A percentile compares a stretch with the other conserved stretches of the same genome.
Conservation (phyloP, 2,329 filamentous ascomycete species). For the Tolypocladium ophioglossoides region DNA sequence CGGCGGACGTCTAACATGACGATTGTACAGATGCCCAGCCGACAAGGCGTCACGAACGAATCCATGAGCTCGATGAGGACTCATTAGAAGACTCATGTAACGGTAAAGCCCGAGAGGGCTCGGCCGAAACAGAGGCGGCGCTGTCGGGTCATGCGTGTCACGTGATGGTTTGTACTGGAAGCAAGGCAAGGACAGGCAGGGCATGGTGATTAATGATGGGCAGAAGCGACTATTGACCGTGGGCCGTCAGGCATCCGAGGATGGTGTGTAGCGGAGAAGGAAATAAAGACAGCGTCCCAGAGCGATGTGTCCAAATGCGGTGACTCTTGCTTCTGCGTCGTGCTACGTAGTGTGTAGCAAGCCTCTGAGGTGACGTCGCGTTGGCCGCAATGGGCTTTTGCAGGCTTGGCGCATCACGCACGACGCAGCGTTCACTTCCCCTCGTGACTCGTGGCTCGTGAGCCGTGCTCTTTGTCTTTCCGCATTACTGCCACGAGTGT, state of each 20-base stretch:
- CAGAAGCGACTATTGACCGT: not conserved
- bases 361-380: no score
- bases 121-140: not conserved
- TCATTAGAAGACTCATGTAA: conserved; percentile 21
- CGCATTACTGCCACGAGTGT: no score
- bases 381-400: not conserved
- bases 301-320: not conserved
- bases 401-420: not conserved
- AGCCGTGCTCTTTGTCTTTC: no score
- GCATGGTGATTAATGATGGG: not conserved
- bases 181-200: not conserved
- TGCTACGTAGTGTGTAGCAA: no score
- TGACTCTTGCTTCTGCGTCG: not conserved
- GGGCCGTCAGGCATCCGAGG: not conserved
- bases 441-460: no score
- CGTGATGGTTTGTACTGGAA: not conserved
- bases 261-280: not conserved
- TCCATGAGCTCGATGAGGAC: conserved; percentile 31
- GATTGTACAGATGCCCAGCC: conserved; percentile 35
- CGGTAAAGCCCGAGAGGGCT: not conserved
- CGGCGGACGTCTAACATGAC: not conserved
- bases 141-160: not conserved
- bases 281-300: not conserved
- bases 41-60: conserved; percentile 43
- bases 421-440: no score